Evolutionary conservation across 441 rosid species (phyloP), one percentile per base, ranked within the genome.

Genomic region (Cnidoscolus chayamansa): DNA sequence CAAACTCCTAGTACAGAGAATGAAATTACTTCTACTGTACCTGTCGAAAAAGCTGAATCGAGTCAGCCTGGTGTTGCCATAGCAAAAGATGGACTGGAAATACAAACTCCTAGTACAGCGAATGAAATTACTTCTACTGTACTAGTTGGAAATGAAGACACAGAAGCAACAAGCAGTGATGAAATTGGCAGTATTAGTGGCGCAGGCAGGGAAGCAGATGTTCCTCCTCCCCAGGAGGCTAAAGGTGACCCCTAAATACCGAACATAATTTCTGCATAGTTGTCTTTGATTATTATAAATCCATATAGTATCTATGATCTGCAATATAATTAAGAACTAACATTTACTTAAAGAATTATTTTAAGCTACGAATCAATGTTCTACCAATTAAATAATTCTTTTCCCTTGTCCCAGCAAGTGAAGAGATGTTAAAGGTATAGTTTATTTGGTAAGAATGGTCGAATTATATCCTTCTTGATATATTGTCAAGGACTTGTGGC

Each of bases 121-220:
- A 25, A 25, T 25, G 25, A 25, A 25, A 25, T 25, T 32, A 64
- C 77, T 64, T 66, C 85, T 56, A 72, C 56, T 70, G 76, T 73
- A 67, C 65, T 81, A 47, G 64, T 57, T 72, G 74, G 62, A 76
- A 77, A 72, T 30, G 84, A 82, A 70, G 82, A 65, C 25, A 50
- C 37, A 37, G 85, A 72, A 69, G 66, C 76, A 62, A 43, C 71
- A 67, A 50, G 60, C 45, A 72, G 84, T 31, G 86, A 83, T 67
- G 77, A 77, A 72, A 82, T 73, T 71, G 83, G 82, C 54, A 80
- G 77, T 72, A 51, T 79, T 43, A 51, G 73, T 51, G 73, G 78
- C 77, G 77, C 89, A 63, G 81, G 59, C 70, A 68, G 56, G 65
- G 77, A 74, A 65, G 40, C 77, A n/a, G 79, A 82, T 72, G 64